Base-by-base conservation (phyloP, 1,139 yeast species). In the Wickerhamiella pararugosa region DNA sequence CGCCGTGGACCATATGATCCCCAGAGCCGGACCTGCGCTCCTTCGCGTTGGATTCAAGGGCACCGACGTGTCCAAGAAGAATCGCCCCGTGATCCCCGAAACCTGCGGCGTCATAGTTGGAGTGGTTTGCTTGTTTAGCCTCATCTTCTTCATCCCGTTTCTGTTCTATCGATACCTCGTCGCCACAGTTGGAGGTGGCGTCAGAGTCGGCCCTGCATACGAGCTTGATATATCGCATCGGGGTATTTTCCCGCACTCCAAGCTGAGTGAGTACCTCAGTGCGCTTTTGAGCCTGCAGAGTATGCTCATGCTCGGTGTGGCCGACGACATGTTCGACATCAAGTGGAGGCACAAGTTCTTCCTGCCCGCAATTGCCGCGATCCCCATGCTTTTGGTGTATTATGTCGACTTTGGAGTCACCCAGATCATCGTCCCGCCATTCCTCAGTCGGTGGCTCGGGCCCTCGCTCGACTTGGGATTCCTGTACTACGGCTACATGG, bases 321-420 rank as follows among this genome's bases (percentile, higher is more conserved):
- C 93, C 42, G 99, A 90, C 59, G 99, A 90, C 62, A 67, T 90
- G 53, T 90, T 90, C 57, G 98, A 90, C 60, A 77, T 90, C 48
- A 73, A 95, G 51, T 90, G 99, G 99, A 70, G 99, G 57, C 94
- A 90, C 64, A 90, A 90, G 66, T 84, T 90, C 63, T 84, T 90
- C 56, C 60, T 90, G 51, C 99, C 99, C 0, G 95, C 95, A 0
- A 75, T 92, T 44, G 95, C 96, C 0, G 78, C 94, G 1, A 76
- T 90, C 40, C 99, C 99, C 4, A 67, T 92, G 53, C 67, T 90
- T 47, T 75, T 90, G 28, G 95, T 90, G 3, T 90, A 90, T 61
- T 86, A 83, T 53, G 90, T 87, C 45, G 97, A 90, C 60, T 90
- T 83, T 60, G 93, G 95, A 49, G 86, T 84, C 36, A 90, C 99